These are phyloP conservation scores for Haematococcus lacustris DNA, from an alignment of 139 green algal species.

Conservation along the genomic window DNA sequence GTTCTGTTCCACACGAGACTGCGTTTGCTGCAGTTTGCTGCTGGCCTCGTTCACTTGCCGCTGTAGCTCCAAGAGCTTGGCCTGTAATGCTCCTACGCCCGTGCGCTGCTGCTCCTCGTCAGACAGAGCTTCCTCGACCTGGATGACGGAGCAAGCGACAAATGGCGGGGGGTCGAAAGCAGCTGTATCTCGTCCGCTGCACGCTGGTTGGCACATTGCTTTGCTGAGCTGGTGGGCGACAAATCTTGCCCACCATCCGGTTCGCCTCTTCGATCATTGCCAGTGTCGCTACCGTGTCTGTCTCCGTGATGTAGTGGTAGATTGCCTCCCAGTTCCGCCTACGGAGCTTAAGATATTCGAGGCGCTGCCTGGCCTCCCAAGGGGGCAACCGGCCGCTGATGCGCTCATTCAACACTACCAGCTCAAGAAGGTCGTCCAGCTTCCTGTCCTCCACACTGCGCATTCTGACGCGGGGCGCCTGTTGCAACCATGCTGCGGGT, in stretches of 20 bases:
- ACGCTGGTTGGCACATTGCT: no score
- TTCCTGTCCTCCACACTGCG: constrained; percentile 34
- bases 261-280: constrained; percentile 72
- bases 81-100: constrained; percentile 51
- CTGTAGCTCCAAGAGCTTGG: constrained; percentile 43
- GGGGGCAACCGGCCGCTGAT: constrained; percentile 35
- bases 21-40: constrained; percentile 35
- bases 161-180: no score
- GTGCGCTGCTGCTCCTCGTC: constrained; percentile 49
- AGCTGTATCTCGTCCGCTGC: no score
- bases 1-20: constrained; percentile 61
- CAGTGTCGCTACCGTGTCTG: constrained; percentile 65
- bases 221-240: no score
- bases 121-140: constrained; percentile 57
- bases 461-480: constrained; percentile 54
- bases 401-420: constrained; percentile 70
- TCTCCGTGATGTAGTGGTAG: constrained; percentile 62
- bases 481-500: constrained; percentile 30
- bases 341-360: constrained; percentile 63
- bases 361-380: constrained; percentile 28
- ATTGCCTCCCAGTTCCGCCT: constrained; percentile 70
- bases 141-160: no score
- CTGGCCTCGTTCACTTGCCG: constrained; percentile 41
- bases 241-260: constrained; percentile 37
- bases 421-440: constrained; percentile 60